phyloP scores from a whole-genome alignment of 2,329 filamentous ascomycete genomes.

The Fusarium paranaense region DNA sequence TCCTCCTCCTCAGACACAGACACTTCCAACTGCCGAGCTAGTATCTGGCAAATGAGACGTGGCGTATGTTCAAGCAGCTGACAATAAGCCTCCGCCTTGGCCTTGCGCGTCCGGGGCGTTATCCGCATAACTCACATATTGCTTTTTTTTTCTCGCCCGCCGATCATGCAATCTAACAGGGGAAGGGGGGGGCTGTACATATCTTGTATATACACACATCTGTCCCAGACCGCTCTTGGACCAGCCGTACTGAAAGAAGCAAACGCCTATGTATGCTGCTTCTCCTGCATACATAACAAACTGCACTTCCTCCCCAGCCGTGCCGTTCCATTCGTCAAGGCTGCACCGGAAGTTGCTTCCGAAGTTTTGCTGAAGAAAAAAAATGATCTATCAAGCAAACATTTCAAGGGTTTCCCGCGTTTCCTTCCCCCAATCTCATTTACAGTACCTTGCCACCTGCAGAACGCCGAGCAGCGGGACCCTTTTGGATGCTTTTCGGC shows the following conservation, averaged over 20 bases:
- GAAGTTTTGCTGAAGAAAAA: constrained; percentile 1
- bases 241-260: background rate
- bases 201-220: background rate
- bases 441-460: background rate
- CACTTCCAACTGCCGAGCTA: background rate
- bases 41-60: background rate
- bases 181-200: background rate
- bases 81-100: background rate
- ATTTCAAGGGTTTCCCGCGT: background rate
- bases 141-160: background rate
- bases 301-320: background rate
- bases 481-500: background rate
- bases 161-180: background rate
- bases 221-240: background rate
- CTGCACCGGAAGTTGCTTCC: background rate
- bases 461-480: background rate
- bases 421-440: background rate
- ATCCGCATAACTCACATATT: background rate
- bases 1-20: background rate
- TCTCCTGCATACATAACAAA: background rate
- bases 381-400: constrained; percentile 23
- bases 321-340: background rate
- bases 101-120: background rate
- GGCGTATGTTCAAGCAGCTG: background rate
- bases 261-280: background rate